Evolutionary conservation across 129 eudicot species (phyloP), one percentile per base, ranked within the genome.

Genomic region (Oenanthe sinensis): DNA sequence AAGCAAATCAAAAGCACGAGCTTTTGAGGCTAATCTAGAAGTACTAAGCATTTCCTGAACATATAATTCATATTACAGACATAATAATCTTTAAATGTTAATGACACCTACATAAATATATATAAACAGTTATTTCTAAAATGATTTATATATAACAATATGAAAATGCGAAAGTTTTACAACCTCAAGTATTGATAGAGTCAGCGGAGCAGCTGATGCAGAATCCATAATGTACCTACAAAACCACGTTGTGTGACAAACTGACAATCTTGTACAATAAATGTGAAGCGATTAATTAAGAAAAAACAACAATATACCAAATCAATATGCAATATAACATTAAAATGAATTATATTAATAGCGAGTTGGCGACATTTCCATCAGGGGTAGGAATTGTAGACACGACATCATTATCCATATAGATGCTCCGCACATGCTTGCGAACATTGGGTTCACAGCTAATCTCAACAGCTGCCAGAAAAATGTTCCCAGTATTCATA

Each of bases 101-200:
- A 49, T 49, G 55, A 3, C 20, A 3, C 47, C 20, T 14, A 75
- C 39, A 44, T 71, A 39, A 48, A 76, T 26, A 81, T 71, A 54
- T 78, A 26, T 76, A 33, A 44, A 44, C 47, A 49, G 55, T 49
- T 49, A 14, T 47, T 49, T 49, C 55, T 49, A 49, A 49, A 49
- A 14, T 49, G 55, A 49, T 49, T 49, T 15, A 2, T 49, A 49
- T 15, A 71, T 20, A 71, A 71, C 74, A 39, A 8, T 40, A 71
- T 6, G 44, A 71, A 7, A 22, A 42, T 20, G 75, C 17, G 48
- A 40, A 42, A 40, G 11, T 37, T 24, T 81, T 67, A 83, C 85
- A 79, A 93, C 98, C 97, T 95, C 94, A 43, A 95, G 97, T 91
- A 95, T 91, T 55, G 97, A 91, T 75, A 95, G 81, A 89, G 92